Evolutionary conservation across 78 protist genomes (phyloP).

Genomic region (Dictyostelium brefeldianum): DNA sequence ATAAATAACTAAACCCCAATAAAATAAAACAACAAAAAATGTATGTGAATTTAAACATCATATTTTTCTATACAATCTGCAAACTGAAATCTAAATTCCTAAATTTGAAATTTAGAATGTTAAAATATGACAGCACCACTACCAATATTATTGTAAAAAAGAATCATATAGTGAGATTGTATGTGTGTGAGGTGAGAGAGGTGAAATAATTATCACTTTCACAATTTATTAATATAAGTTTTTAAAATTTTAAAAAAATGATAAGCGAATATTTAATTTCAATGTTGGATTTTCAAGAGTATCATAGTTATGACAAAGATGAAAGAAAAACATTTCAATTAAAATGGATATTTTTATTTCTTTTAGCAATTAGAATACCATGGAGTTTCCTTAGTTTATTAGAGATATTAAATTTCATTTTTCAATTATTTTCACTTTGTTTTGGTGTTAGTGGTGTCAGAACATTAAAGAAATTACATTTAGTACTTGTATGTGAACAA

Average conservation of each 20-base stretch:
- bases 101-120: too few relatives aligned
- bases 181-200: too few relatives aligned
- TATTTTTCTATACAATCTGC: too few relatives aligned
- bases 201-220: too few relatives aligned
- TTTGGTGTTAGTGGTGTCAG: neutral
- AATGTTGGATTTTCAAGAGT: neutral
- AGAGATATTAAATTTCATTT: neutral
- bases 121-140: too few relatives aligned
- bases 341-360: neutral
- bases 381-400: neutral
- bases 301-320: neutral
- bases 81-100: too few relatives aligned
- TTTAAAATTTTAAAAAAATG: neutral
- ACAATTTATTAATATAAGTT: too few relatives aligned
- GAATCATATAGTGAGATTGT: too few relatives aligned
- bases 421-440: neutral
- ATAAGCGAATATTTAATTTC: neutral
- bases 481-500: neutral
- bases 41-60: too few relatives aligned
- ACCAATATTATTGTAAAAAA: too few relatives aligned
- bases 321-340: conserved; percentile 10
- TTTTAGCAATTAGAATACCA: neutral
- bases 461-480: neutral
- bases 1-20: too few relatives aligned
- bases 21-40: too few relatives aligned